Conservation (phyloP, 768 basidiomycete species). For the Asterophora parasitica region DNA sequence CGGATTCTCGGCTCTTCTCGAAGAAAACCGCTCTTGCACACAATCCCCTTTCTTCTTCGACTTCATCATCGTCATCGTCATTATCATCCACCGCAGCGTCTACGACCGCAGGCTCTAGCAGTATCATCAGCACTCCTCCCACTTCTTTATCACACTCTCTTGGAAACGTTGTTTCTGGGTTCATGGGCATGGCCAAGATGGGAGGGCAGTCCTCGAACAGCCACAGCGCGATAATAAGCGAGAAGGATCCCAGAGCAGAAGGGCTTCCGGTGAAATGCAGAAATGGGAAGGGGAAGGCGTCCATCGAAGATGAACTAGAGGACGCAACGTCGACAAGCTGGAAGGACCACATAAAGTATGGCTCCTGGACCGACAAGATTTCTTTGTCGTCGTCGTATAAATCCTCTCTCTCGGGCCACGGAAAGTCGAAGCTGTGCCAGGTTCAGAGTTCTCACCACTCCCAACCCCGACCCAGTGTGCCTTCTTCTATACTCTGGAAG, state of each 20-base stretch:
- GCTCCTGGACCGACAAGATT: slow-evolving; percentile 37
- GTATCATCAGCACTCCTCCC: slow-evolving; percentile 51
- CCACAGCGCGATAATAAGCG: slow-evolving; percentile 6
- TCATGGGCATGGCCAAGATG: slow-evolving; percentile 32
- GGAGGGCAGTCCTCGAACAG: slow-evolving; percentile 14
- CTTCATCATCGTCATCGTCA: slow-evolving; percentile 52
- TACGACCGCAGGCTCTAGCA: slow-evolving; percentile 34
- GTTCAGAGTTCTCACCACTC: slow-evolving; percentile 25
- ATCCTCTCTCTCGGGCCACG: slow-evolving; percentile 27
- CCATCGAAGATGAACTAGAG: slow-evolving; percentile 27
- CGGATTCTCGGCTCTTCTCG: slow-evolving; percentile 8
- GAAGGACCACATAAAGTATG: slow-evolving; percentile 28
- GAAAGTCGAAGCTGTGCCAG: slow-evolving; percentile 27
- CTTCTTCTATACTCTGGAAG: slow-evolving; percentile 41
- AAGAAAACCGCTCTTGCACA: slow-evolving; percentile 13
- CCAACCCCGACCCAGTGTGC: slow-evolving; percentile 34
- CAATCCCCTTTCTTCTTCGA: slow-evolving; percentile 29
- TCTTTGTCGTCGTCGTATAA: slow-evolving; percentile 34
- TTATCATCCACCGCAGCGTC: slow-evolving; percentile 39
- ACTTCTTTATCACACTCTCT: slow-evolving; percentile 50
- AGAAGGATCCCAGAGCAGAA: slow-evolving; percentile 19
- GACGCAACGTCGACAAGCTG: slow-evolving; percentile 33
- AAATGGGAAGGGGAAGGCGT: slow-evolving; percentile 30
- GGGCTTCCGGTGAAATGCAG: slow-evolving; percentile 26
- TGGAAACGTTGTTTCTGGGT: slow-evolving; percentile 37